phyloP scores from a whole-genome alignment of 805 yeast species.

The Maudiozyma turicensis region DNA sequence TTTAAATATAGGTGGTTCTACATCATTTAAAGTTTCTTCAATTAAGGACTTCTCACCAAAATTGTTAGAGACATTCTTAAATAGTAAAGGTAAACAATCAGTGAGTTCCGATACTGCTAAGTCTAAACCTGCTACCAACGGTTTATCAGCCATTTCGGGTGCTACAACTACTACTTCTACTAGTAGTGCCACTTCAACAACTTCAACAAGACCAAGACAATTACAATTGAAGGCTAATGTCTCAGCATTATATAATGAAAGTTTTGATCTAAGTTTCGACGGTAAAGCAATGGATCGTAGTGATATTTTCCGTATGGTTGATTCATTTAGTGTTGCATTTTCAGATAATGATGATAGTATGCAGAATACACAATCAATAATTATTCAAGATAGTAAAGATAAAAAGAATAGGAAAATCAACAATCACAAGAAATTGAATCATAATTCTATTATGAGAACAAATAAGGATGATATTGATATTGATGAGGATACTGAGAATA shows the following conservation, averaged over 20 bases:
- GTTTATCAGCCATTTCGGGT: background rate
- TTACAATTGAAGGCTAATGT: background rate
- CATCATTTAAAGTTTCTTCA: conserved; percentile 1
- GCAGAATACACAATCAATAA: background rate
- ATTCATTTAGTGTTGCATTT: conserved; percentile 29
- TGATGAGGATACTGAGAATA: background rate
- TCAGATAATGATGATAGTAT: conserved; percentile 25
- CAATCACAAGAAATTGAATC: background rate
- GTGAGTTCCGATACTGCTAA: background rate
- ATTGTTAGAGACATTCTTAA: background rate
- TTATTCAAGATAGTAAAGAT: background rate
- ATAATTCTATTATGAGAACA: no score
- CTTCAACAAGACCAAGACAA: background rate
- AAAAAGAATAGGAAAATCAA: background rate
- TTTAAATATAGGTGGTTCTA: conserved; percentile 5
- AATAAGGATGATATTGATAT: background rate
- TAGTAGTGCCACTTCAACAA: background rate
- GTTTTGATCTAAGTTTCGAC: conserved; percentile 36
- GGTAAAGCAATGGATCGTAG: conserved; percentile 38
- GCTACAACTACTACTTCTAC: background rate
- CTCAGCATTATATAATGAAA: conserved; percentile 13
- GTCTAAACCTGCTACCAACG: background rate
- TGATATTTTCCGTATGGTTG: conserved; percentile 34
- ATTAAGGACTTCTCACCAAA: conserved; percentile 1
- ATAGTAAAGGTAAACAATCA: background rate